These are phyloP conservation scores for Lablab purpureus DNA, from an alignment of 306 rosid species.

Conservation along the genomic window DNA sequence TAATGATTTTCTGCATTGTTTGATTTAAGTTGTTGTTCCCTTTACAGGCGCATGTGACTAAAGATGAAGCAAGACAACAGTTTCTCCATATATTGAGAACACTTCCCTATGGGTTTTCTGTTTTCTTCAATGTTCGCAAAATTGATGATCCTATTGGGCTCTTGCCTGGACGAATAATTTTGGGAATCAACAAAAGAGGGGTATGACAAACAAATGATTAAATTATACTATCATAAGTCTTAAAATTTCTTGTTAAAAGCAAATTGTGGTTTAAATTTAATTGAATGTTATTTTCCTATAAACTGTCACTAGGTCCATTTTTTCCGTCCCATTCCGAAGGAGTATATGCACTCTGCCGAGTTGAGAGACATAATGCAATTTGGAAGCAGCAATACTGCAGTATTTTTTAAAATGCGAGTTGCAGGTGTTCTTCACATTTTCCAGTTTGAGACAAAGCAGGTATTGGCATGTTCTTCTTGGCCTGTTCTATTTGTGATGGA, in stretches of 20 bases:
- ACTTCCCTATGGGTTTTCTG: slow-evolving; percentile 93
- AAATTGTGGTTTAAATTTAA: background rate
- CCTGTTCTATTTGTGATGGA: background rate
- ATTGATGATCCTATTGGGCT: slow-evolving; percentile 98
- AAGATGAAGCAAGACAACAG: slow-evolving; percentile 95
- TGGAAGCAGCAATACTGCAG: slow-evolving; percentile 97
- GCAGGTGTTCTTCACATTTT: slow-evolving; percentile 97
- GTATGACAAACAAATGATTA: slow-evolving; percentile 53
- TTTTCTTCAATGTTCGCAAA: slow-evolving; percentile 89
- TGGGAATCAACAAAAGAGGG: slow-evolving; percentile 97
- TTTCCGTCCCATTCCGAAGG: slow-evolving; percentile 97
- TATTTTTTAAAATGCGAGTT: slow-evolving; percentile 96
- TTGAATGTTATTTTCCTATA: slow-evolving; percentile 26
- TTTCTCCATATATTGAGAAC: slow-evolving; percentile 82
- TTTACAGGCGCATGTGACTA: slow-evolving; percentile 76
- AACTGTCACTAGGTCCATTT: slow-evolving; percentile 74
- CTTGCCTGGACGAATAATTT: slow-evolving; percentile 86
- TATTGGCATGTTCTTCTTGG: slow-evolving; percentile 39
- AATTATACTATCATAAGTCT: background rate
- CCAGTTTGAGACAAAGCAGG: slow-evolving; percentile 98
- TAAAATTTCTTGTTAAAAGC: background rate
- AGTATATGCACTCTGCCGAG: slow-evolving; percentile 94
- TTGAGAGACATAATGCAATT: slow-evolving; percentile 97
- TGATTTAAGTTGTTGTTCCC: slow-evolving; percentile 14
- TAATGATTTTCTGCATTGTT: slow-evolving; percentile 14